Evolutionary conservation across 768 basidiomycete genomes (phyloP).

Genomic region (Kwoniella europaea): DNA sequence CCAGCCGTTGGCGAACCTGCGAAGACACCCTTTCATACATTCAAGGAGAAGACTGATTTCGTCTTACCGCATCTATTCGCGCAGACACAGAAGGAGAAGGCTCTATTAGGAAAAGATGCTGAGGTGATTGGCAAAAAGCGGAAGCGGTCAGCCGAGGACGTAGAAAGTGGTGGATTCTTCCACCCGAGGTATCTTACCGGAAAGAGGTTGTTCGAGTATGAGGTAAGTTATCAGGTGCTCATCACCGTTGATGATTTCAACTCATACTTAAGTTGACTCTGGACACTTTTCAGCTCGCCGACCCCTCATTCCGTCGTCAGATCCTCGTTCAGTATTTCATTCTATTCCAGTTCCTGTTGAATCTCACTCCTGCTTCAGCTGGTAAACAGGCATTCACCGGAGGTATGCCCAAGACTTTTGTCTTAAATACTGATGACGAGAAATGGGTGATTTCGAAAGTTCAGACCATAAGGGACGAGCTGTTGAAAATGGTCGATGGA

Average conservation of each 20-base stretch:
- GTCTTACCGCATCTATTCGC: slow-evolving; percentile 47
- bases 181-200: slow-evolving; percentile 52
- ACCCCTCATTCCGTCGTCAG: slow-evolving; percentile 51
- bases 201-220: slow-evolving; percentile 45
- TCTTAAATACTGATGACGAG: slow-evolving; percentile 43
- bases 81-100: slow-evolving; percentile 46
- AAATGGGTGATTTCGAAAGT: slow-evolving; percentile 42
- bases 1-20: slow-evolving; percentile 15
- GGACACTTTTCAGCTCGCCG: slow-evolving; percentile 36
- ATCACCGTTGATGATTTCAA: background rate
- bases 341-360: slow-evolving; percentile 53
- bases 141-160: slow-evolving; percentile 29
- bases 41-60: slow-evolving; percentile 48
- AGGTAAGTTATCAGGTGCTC: slow-evolving; percentile 27
- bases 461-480: slow-evolving; percentile 40
- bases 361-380: slow-evolving; percentile 47
- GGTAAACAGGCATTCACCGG: slow-evolving; percentile 52
- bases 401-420: slow-evolving; percentile 52
- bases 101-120: slow-evolving; percentile 41
- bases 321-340: slow-evolving; percentile 55
- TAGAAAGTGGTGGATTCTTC: slow-evolving; percentile 38
- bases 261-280: background rate
- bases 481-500: slow-evolving; percentile 47
- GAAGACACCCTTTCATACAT: slow-evolving; percentile 39
- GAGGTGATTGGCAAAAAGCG: slow-evolving; percentile 31